Conservation (phyloP, 2,329 filamentous ascomycete species). For the Diplodia mutila region DNA sequence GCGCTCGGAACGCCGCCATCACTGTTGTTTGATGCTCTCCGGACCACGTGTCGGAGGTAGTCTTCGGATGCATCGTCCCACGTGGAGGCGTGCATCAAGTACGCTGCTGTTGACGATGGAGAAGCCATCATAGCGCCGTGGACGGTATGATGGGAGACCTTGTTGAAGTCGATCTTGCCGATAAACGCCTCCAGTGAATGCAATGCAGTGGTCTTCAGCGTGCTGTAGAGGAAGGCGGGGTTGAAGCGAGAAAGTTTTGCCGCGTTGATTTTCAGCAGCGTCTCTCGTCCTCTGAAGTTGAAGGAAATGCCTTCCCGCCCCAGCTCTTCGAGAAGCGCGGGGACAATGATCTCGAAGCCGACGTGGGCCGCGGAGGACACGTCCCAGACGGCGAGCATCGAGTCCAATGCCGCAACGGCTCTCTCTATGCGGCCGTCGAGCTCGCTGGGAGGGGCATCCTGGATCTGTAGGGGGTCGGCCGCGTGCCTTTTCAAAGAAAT, state of each 20-base stretch:
- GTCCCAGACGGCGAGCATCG: not conserved
- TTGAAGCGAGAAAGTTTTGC: not conserved
- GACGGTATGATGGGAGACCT: slow-evolving; percentile 39
- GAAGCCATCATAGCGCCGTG: slow-evolving; percentile 45
- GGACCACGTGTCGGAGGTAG: slow-evolving; percentile 35
- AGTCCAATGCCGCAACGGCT: not conserved
- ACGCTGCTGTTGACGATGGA: slow-evolving; percentile 48
- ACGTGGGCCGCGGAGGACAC: not conserved
- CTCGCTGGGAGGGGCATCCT: not conserved
- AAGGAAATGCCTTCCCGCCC: slow-evolving; percentile 11
- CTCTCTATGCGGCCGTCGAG: not conserved
- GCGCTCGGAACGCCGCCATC: not conserved
- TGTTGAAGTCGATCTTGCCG: slow-evolving; percentile 44
- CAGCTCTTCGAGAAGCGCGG: slow-evolving; percentile 24
- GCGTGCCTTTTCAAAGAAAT: too few species aligned
- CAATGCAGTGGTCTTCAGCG: slow-evolving; percentile 36
- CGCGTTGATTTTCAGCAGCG: not conserved
- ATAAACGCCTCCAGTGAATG: slow-evolving; percentile 48
- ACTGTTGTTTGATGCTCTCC: not conserved
- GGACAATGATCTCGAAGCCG: slow-evolving; percentile 31
- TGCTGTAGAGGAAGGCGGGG: slow-evolving; percentile 34
- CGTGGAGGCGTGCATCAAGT: slow-evolving; percentile 37
- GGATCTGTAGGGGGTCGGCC: too few species aligned
- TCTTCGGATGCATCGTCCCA: slow-evolving; percentile 43
- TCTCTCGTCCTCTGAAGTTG: not conserved